Evolutionary conservation across 139 green algal species (phyloP), one percentile per base, ranked within the genome.

Genomic region (Closterium sp.): DNA sequence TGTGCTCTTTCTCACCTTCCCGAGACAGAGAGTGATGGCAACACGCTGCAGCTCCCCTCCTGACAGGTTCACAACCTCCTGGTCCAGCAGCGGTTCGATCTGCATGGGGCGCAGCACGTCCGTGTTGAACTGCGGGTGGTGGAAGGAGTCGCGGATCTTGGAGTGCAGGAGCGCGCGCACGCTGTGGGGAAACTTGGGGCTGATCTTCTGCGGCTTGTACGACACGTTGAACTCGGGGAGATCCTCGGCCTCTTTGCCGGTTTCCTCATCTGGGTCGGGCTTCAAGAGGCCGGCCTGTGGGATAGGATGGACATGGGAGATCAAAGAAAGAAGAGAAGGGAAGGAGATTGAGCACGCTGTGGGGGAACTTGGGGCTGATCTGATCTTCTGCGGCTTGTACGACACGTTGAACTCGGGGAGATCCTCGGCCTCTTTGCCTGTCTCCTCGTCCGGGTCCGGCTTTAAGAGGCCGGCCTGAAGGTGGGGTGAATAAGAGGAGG

Each of bases 181-280:
- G 97, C 28, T 98, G 84, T 97, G 96, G 38, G 97, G 96, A 95
- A 99, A 99, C 95, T 99, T 99, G 91, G 98, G 98, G 17, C 95
- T 97, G 95, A 99, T 99, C 96, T 99, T 99, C 96, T 99, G 98
- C 17, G 98, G 98, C 96, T 99, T 99, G 96, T 99, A 99, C 87
- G 95, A 97, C 27, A 99, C 97, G 70, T 97, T 97, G 95, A 97
- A 99, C 93, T 98, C 95, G 17, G 97, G 96, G 31, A 98, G 50
- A 88, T 98, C 96, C 10, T 95, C 94, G 1, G 86, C 28, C 2
- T 38, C 94, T 62, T 91, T 97, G 95, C 17, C 95, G 86, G n/a
- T 89, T 19, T 87, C 84, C 19, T 93, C 93, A 9, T 94, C 89
- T 19, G 94, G 94, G 79, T 96, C 97, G 1, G 97, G 96, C 88